phyloP scores from a whole-genome alignment of 805 yeast genomes.

The Candida montana region DNA sequence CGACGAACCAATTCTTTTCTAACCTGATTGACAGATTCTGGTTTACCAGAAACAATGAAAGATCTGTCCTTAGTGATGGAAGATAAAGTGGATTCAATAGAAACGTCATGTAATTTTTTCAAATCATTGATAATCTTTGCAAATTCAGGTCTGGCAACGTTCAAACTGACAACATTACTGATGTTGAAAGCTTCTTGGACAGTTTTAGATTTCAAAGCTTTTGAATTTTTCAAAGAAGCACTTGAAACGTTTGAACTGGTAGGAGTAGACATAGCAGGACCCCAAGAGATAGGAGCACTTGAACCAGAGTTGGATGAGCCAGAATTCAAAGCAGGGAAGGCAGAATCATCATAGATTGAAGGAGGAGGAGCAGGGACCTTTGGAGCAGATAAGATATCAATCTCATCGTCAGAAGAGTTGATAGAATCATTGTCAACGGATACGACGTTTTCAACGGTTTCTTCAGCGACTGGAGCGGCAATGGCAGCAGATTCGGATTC shows the following conservation, averaged over 20 bases:
- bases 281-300: slow-evolving; percentile 31
- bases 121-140: slow-evolving; percentile 59
- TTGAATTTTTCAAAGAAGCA: slow-evolving; percentile 18
- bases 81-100: slow-evolving; percentile 79
- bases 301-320: slow-evolving; percentile 27
- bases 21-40: slow-evolving; percentile 60
- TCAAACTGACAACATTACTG: slow-evolving; percentile 61
- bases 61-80: slow-evolving; percentile 72
- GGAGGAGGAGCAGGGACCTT: slow-evolving; percentile 25
- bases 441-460: slow-evolving; percentile 1
- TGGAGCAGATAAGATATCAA: slow-evolving; percentile 7
- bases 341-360: slow-evolving; percentile 46
- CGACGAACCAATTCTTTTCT: slow-evolving; percentile 70
- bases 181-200: slow-evolving; percentile 79
- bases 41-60: slow-evolving; percentile 73
- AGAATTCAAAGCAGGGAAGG: slow-evolving; percentile 64
- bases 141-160: slow-evolving; percentile 59
- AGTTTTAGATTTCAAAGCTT: slow-evolving; percentile 41
- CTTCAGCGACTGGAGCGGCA: slow-evolving; percentile 1
- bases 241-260: slow-evolving; percentile 15
- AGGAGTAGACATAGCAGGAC: slow-evolving; percentile 32
- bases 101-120: slow-evolving; percentile 55
- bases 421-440: slow-evolving; percentile 1
- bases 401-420: background rate
- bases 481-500: slow-evolving; percentile 3